Evolutionary conservation across 805 yeast genomes (phyloP).

Genomic region (Debaryomyces prosopidis): DNA sequence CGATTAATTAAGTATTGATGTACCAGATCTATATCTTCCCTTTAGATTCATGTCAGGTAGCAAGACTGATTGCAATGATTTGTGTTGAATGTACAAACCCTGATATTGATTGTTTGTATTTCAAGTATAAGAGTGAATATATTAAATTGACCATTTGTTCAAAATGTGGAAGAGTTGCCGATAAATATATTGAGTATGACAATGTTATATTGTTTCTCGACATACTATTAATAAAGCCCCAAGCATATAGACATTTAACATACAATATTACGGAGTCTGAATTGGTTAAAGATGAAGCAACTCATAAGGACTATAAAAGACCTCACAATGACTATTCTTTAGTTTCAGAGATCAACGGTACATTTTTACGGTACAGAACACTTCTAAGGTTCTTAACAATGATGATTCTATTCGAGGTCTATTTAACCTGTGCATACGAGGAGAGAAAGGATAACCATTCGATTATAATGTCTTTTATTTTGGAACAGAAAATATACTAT

Average conservation of each 20-base stretch:
- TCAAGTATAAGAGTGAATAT: slow-evolving; percentile 72
- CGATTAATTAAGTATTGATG: too few species aligned
- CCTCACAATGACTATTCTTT: slow-evolving; percentile 6
- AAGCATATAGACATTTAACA: slow-evolving; percentile 84
- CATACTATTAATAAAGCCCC: slow-evolving; percentile 77
- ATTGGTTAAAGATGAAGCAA: slow-evolving; percentile 8
- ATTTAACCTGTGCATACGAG: slow-evolving; percentile 87
- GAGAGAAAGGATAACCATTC: slow-evolving; percentile 54
- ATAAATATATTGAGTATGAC: slow-evolving; percentile 90
- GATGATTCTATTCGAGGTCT: slow-evolving; percentile 80
- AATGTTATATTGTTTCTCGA: slow-evolving; percentile 82
- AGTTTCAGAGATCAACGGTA: slow-evolving; percentile 14
- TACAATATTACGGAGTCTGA: slow-evolving; percentile 58
- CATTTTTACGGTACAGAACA: slow-evolving; percentile 19
- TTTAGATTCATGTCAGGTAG: not conserved
- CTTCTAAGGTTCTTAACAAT: slow-evolving; percentile 53
- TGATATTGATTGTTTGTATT: slow-evolving; percentile 64
- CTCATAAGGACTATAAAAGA: slow-evolving; percentile 2
- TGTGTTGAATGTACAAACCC: slow-evolving; percentile 81
- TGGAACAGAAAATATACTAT: slow-evolving; percentile 34
- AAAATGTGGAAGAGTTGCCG: slow-evolving; percentile 73
- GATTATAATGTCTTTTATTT: slow-evolving; percentile 19
- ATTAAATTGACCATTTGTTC: slow-evolving; percentile 78
- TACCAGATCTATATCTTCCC: too few species aligned
- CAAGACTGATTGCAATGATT: slow-evolving; percentile 52